Evolutionary conservation across 1,139 yeast genomes (phyloP), one percentile per base, ranked within the genome.

Genomic region (Nakaseomyces kungkrabaensis): DNA sequence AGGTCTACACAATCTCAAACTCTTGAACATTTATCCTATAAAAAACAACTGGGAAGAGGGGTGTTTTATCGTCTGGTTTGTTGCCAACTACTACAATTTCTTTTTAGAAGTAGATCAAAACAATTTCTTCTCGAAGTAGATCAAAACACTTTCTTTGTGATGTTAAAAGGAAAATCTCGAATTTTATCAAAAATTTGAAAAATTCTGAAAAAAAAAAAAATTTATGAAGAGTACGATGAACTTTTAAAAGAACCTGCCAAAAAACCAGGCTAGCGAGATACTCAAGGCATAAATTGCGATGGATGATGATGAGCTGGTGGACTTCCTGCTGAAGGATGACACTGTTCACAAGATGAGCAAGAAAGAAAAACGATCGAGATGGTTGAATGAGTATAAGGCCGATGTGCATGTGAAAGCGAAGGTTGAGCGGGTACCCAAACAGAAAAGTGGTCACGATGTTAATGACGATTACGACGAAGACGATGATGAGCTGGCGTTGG

Each of bases 241-340:
- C 22, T 17, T 17, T 17, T 17, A 3, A 17, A 17, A 17, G 22
- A 2, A 17, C 1, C 3, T 17, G 22, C 22, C 22, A 17, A 17
- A 17, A 17, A 17, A 17, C 22, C 22, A 17, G 22, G 22, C 22
- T 17, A 17, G 22, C 22, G 22, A 17, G 22, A 17, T 17, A 17
- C 22, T 17, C 22, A 17, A 17, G 22, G 22, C 22, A n/a, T 17
- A 3, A 17, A 17, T 17, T 17, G 22, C 22, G 11, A 48, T 48
- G 50, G 41, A 48, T 17, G 50, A 48, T 40, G 46, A 46, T 40
- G 45, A 38, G 36, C 37, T 48, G n/a, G 41, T 48, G 3, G 48
- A 45, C 8, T 48, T 48, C 45, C 41, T 48, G 32, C 27, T 48
- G 33, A 29, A 37, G 29, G 47, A 48, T 38, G 50, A 48, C 10